Evolutionary conservation across 768 basidiomycete genomes (phyloP), one percentile per base, ranked within the genome.

Genomic region (Leccinum boreale): DNA sequence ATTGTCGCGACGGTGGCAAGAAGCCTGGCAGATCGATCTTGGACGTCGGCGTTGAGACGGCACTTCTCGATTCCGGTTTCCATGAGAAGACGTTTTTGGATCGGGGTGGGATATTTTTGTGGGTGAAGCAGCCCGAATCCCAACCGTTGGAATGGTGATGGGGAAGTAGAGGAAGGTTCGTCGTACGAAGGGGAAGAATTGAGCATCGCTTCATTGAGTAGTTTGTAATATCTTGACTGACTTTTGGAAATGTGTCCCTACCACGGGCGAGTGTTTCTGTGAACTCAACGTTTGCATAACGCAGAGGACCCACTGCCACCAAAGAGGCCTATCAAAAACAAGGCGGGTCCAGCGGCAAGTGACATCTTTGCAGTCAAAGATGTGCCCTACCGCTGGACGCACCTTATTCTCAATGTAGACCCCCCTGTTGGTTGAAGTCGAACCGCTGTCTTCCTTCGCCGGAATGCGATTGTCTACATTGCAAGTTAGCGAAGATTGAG

Each of bases 1-100:
- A 75, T 57, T 73, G 70, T 56, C 61, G 67, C 14, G 63, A 64
- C 17, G 73, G 75, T 1, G 61, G 67, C 1, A 75, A 76, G 56
- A 67, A 69, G 3, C 52, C 60, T 1, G 52, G 60, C 12, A 59
- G 55, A 48, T 66, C 63, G 4, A 54, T 62, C 14, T 44, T 59
- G 19, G 55, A 66, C 0, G 56, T 59, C 24, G 53, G 64, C 17
- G 64, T 62, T n/a, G 42, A 65, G 59, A 35, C 36, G n/a, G 56
- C 64, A 0, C 58, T 65, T 42, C 56, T 65, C 7, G 56, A 66
- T 14, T 60, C 65, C 1, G 61, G 61, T 11, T 60, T 60, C 31
- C 50, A 60, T 12, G 58, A 65, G 48, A 35, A 53, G 44, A 51
- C 54, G 0, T 63, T 63, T 46, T 26, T 63, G 31, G 54, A 54